Conservation (phyloP, 2,329 filamentous ascomycete genomes). For the Cadophora luteo-olivacea region DNA sequence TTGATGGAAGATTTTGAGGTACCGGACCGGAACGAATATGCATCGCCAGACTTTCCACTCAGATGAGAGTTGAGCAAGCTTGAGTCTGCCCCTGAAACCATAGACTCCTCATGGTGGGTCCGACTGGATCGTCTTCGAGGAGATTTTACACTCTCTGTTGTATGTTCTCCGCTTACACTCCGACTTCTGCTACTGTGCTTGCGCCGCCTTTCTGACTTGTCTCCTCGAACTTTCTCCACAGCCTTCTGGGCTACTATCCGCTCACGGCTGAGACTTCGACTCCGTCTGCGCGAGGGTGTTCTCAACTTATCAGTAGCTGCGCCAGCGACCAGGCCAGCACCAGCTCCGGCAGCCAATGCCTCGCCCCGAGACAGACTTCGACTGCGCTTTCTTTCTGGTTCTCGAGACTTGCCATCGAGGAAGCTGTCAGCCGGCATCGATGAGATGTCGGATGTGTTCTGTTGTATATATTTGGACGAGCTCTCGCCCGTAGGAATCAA, state of each 20-base stretch:
- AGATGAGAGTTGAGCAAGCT: slow-evolving; percentile 63
- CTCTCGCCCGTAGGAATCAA: slow-evolving; percentile 63
- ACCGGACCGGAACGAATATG: slow-evolving; percentile 64
- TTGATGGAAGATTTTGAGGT: slow-evolving; percentile 69
- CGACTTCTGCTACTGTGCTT: slow-evolving; percentile 53
- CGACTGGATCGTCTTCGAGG: slow-evolving; percentile 55
- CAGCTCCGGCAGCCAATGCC: slow-evolving; percentile 42
- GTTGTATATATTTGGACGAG: slow-evolving; percentile 67
- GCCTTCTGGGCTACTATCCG: slow-evolving; percentile 69
- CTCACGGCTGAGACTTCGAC: slow-evolving; percentile 70
- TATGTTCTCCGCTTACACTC: slow-evolving; percentile 53
- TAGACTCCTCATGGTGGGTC: slow-evolving; percentile 56
- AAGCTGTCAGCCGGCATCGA: slow-evolving; percentile 78
- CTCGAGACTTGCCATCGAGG: slow-evolving; percentile 56
- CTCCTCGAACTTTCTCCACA: slow-evolving; percentile 68
- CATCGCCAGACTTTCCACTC: slow-evolving; percentile 61
- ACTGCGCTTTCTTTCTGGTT: slow-evolving; percentile 43
- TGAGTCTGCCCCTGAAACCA: slow-evolving; percentile 57
- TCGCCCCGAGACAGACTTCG: slow-evolving; percentile 42
- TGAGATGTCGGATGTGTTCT: slow-evolving; percentile 84
- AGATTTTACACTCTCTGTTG: slow-evolving; percentile 52
- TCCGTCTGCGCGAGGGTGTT: slow-evolving; percentile 62
- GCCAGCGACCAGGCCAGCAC: slow-evolving; percentile 49
- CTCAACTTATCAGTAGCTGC: slow-evolving; percentile 57
- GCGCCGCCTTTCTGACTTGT: slow-evolving; percentile 52